Conservation (phyloP, 371 early-diverging fungal species). For the Mucor racemosus region DNA sequence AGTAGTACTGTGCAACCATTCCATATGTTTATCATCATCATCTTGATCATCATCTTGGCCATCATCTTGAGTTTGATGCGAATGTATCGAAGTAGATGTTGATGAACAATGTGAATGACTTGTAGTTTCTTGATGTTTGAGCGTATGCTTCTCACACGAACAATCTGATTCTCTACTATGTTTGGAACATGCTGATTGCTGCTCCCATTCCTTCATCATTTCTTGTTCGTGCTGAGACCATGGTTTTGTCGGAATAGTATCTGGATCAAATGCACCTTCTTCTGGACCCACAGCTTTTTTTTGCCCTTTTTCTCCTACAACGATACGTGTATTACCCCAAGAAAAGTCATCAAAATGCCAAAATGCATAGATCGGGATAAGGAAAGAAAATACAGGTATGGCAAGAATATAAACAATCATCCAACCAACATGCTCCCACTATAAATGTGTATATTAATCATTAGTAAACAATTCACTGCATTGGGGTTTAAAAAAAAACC, state of each 20-base stretch:
- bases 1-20: neutral
- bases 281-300: constrained; percentile 60
- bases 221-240: constrained; percentile 87
- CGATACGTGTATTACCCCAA: constrained; percentile 93
- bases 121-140: neutral
- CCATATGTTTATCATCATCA: neutral
- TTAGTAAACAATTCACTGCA: neutral
- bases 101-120: constrained; percentile 9
- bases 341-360: constrained; percentile 94
- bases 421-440: constrained; percentile 83
- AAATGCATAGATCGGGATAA: constrained; percentile 79
- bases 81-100: constrained; percentile 1
- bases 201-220: constrained; percentile 11
- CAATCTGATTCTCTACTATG: constrained; percentile 15
- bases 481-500: neutral
- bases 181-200: constrained; percentile 5
- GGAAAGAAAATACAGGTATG: constrained; percentile 70
- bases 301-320: constrained; percentile 80
- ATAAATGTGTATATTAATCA: constrained; percentile 13
- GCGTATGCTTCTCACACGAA: constrained; percentile 3
- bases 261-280: constrained; percentile 79
- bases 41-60: neutral
- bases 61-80: constrained; percentile 1
- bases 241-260: constrained; percentile 85
- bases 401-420: constrained; percentile 81